Evolutionary conservation across 2,329 filamentous ascomycete genomes (phyloP).

Genomic region (Thelonectria olida): DNA sequence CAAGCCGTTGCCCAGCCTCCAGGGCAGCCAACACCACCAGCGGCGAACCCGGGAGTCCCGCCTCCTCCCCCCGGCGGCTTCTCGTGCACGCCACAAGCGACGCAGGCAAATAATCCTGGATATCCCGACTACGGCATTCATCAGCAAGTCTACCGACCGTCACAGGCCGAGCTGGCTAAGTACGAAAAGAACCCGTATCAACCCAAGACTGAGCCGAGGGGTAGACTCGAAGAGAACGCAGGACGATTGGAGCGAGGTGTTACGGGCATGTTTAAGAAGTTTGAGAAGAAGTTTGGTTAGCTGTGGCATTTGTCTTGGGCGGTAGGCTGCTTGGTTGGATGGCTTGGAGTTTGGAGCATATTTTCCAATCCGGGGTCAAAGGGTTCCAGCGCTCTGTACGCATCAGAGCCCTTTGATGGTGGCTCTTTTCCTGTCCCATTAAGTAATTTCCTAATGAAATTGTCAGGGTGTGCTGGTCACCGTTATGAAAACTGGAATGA

Average conservation of each 20-base stretch:
- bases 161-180: constrained; percentile 65
- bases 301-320: not conserved
- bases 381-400: too few species aligned
- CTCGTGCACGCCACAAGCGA: constrained; percentile 57
- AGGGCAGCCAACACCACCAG: constrained; percentile 44
- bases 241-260: constrained; percentile 76
- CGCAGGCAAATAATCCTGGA: constrained; percentile 33
- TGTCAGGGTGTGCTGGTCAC: not conserved
- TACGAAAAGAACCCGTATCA: constrained; percentile 47
- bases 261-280: constrained; percentile 77
- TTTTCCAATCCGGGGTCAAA: not conserved
- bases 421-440: not conserved
- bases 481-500: not conserved
- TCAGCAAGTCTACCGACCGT: constrained; percentile 75
- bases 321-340: not conserved
- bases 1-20: constrained; percentile 31
- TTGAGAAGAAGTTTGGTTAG: constrained; percentile 78
- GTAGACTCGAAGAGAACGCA: constrained; percentile 70
- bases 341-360: constrained; percentile 1
- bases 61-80: constrained; percentile 63
- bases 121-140: constrained; percentile 67
- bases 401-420: too few species aligned
- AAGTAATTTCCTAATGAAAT: constrained; percentile 15
- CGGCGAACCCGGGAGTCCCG: constrained; percentile 48
- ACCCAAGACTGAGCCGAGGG: constrained; percentile 56